These are phyloP conservation scores for Epichloe baconii DNA, from an alignment of 2,329 filamentous ascomycete genomes.

Conservation along the genomic window DNA sequence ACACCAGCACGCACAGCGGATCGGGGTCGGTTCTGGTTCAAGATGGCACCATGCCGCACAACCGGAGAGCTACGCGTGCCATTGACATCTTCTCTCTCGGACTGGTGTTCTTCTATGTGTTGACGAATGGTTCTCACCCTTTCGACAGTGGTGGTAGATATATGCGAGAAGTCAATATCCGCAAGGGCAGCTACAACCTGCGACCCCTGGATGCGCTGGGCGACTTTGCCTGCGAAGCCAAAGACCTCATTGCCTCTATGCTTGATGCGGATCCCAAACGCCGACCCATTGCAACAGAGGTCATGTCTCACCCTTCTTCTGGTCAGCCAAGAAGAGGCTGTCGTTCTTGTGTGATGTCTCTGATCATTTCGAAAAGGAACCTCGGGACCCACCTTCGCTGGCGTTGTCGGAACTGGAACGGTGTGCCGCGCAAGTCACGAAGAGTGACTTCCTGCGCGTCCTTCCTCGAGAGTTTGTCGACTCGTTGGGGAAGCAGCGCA, in stretches of 20 bases:
- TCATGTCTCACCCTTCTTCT: constrained; percentile 94
- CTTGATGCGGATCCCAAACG: constrained; percentile 38
- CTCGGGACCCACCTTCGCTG: constrained; percentile 64
- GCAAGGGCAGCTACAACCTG: constrained; percentile 71
- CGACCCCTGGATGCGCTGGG: constrained; percentile 61
- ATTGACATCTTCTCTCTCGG: constrained; percentile 97
- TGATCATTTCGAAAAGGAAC: constrained; percentile 90
- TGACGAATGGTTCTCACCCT: constrained; percentile 82
- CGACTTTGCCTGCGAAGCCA: constrained; percentile 74
- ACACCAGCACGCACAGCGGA: constrained; percentile 45
- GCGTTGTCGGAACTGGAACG: constrained; percentile 48
- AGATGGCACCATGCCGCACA: constrained; percentile 43
- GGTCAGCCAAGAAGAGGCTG: constrained; percentile 77
- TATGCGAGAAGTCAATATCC: constrained; percentile 95
- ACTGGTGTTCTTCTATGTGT: constrained; percentile 97
- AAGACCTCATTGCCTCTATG: constrained; percentile 80
- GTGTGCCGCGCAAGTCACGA: constrained; percentile 39
- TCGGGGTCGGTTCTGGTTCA: constrained; percentile 45
- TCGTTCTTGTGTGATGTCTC: constrained; percentile 92
- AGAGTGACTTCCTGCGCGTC: constrained; percentile 63
- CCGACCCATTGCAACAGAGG: constrained; percentile 60
- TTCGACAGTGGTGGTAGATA: constrained; percentile 91
- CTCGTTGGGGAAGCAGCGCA: constrained; percentile 83
- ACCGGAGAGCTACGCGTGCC: constrained; percentile 75
- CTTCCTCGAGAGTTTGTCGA: constrained; percentile 77